Conservation (phyloP, 2,329 filamentous ascomycete genomes). For the Scedosporium apiospermum region DNA sequence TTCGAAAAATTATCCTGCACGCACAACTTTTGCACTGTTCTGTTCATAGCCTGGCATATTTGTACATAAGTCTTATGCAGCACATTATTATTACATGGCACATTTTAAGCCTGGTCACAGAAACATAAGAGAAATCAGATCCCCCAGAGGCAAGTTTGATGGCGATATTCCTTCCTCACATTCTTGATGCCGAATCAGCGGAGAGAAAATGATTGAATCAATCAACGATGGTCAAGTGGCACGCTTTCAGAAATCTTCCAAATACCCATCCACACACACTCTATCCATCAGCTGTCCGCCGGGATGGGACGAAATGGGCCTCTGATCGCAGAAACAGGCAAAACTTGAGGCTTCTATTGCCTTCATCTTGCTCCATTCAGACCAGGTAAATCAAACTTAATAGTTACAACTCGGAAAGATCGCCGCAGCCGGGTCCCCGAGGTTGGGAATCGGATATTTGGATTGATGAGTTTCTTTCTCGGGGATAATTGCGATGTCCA, state of each 20-base stretch:
- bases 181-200: not conserved
- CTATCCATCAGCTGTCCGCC: not conserved
- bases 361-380: not conserved
- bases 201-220: not conserved
- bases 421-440: not conserved
- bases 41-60: too few species aligned
- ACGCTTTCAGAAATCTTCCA: not conserved
- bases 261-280: not conserved
- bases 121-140: too few species aligned
- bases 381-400: conserved; percentile 4
- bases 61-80: too few species aligned
- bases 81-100: too few species aligned
- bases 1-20: not conserved
- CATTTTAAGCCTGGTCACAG: too few species aligned
- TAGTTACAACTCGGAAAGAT: not conserved
- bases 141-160: too few species aligned
- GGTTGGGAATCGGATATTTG: not conserved
- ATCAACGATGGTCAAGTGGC: not conserved
- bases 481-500: not conserved
- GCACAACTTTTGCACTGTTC: too few species aligned
- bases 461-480: not conserved
- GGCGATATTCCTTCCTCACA: not conserved
- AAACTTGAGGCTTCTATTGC: not conserved
- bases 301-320: not conserved
- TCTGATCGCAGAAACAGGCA: not conserved